These are phyloP conservation scores for Eucalyptus guilfoylei DNA, from an alignment of 345 rosid species.

Conservation along the genomic window DNA sequence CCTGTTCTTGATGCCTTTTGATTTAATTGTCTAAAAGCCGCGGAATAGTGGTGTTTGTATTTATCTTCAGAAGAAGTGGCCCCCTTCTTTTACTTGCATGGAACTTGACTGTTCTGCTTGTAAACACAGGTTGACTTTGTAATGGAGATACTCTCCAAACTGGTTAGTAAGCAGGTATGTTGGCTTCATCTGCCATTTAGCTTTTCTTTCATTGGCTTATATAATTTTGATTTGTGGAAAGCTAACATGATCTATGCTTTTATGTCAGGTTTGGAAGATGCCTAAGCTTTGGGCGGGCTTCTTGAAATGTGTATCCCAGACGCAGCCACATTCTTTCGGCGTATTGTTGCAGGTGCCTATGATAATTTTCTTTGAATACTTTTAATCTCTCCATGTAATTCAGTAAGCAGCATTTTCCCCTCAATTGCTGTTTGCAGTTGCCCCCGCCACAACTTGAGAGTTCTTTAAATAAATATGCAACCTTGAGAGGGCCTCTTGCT, in stretches of 20 bases:
- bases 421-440: slow-evolving; percentile 35
- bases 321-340: slow-evolving; percentile 82
- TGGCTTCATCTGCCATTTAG: not conserved
- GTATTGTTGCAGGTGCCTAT: slow-evolving; percentile 67
- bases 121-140: slow-evolving; percentile 75
- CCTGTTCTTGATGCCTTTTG: not conserved
- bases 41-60: not conserved
- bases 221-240: not conserved
- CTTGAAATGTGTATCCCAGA: slow-evolving; percentile 89
- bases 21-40: not conserved
- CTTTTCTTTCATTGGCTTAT: not conserved
- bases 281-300: slow-evolving; percentile 98
- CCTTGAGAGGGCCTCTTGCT: slow-evolving; percentile 61
- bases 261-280: slow-evolving; percentile 79
- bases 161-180: slow-evolving; percentile 78
- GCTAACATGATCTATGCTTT: not conserved
- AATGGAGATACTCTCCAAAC: slow-evolving; percentile 91
- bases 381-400: not conserved
- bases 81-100: not conserved
- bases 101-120: not conserved
- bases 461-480: slow-evolving; percentile 61
- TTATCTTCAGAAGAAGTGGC: not conserved
- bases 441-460: slow-evolving; percentile 80
- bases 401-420: not conserved
- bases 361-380: not conserved